These are phyloP conservation scores for Rosa hybrid DNA, from an alignment of 331 rosid species.

Conservation along the genomic window DNA sequence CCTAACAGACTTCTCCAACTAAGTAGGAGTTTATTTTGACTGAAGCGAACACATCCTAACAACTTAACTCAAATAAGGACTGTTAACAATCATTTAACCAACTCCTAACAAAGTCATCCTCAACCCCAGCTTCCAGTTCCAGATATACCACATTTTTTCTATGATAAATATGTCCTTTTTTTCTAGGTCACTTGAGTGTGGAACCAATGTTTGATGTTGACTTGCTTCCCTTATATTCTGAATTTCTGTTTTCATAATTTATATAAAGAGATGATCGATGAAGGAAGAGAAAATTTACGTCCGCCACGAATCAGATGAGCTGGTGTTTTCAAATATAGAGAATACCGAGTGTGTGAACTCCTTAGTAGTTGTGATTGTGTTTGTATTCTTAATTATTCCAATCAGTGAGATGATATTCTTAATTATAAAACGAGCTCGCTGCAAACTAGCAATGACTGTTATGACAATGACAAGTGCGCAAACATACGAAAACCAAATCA, in stretches of 20 bases:
- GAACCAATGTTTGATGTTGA: slow-evolving; percentile 11
- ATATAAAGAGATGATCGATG: background rate
- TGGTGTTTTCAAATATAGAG: slow-evolving; percentile 1
- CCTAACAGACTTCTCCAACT: no score
- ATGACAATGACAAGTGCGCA: slow-evolving; percentile 22
- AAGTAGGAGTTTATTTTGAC: no score
- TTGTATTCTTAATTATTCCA: background rate
- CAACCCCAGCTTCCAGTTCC: background rate
- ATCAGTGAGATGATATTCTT: background rate
- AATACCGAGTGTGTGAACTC: background rate
- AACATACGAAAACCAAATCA: background rate
- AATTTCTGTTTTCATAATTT: background rate
- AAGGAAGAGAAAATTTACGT: background rate
- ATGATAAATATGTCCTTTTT: background rate
- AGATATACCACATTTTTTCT: background rate
- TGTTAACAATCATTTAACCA: no score
- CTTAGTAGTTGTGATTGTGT: background rate
- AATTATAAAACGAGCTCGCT: background rate
- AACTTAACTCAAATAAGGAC: no score
- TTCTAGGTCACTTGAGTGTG: background rate
- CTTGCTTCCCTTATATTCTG: background rate
- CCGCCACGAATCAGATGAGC: background rate
- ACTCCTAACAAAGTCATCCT: no score
- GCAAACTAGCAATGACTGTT: slow-evolving; percentile 15
- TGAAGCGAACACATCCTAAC: no score